Base-by-base conservation (phyloP, 2,329 filamentous ascomycete species). In the Lecanicillium sp. region DNA sequence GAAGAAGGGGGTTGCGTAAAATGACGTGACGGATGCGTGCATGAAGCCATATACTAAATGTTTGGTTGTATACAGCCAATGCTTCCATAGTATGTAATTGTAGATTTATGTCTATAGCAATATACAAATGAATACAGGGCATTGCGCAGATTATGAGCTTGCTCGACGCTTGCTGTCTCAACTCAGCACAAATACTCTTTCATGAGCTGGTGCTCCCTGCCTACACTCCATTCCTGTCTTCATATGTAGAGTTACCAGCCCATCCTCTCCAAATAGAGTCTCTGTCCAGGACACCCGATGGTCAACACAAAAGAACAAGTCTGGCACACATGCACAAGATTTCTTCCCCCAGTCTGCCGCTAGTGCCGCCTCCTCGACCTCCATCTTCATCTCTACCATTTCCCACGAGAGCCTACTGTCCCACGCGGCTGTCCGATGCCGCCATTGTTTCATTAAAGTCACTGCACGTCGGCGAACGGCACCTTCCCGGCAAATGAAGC, bases 401-500 rank as follows among this genome's bases (percentile, higher is more conserved):
- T 21, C 26, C 45, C 45, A 48, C 14, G 45, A 41, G 4, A 41
- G 14, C 12, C 38, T 29, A 17, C 24, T 41, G 12, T 48, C 38
- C 45, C 45, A 48, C 17, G 41, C 10, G 12, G 37, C 45, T 7
- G 35, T 33, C 9, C 15, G 17, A 26, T 48, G 38, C 2, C 24
- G 45, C 45, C 38, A 41, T 4, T 36, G 29, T 7, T 48, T 38
- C 2, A 48, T 14, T 1, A 48, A 33, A 15, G 27, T 41, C 11
- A 48, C 41, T 9, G 36, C 29, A 21, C 37, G 45, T 5, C 45
- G 45, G 8, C 45, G 7, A 5, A 48, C 41, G 11, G 29, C 4
- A 8, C 45, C 45, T 9, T 33, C 36, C 24, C 45, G 45, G 11
- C 45, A 48, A 23, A 48, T 35, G 23, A 48, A 48, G 7, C 45